Percentiles rank a stretch among this genome's conserved stretches.
These are phyloP conservation scores for Phlegmacium glaucopus DNA, from an alignment of 768 basidiomycete genomes.

Conservation along the genomic window DNA sequence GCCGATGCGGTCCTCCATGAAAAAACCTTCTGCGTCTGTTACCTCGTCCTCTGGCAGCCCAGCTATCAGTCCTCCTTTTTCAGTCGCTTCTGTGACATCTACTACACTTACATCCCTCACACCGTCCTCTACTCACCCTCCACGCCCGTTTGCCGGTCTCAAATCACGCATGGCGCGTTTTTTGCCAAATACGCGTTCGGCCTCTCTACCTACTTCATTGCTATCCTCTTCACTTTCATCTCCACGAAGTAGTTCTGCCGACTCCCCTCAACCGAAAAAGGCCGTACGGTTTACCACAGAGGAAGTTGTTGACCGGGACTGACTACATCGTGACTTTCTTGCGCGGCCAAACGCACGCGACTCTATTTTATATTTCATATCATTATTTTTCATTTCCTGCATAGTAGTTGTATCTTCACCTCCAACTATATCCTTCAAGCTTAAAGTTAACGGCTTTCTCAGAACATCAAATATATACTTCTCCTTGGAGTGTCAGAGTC, in stretches of 20 bases:
- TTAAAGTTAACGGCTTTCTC: no score
- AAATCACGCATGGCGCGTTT: slow-evolving; percentile 53
- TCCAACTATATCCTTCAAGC: no score
- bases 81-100: slow-evolving; percentile 44
- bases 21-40: slow-evolving; percentile 42
- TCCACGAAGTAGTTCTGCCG: slow-evolving; percentile 34
- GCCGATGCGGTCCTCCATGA: slow-evolving; percentile 63
- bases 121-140: slow-evolving; percentile 23
- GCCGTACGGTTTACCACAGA: slow-evolving; percentile 60
- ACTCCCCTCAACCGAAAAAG: slow-evolving; percentile 43
- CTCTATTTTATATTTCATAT: no score
- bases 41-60: slow-evolving; percentile 37
- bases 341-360: not conserved
- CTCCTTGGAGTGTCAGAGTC: no score
- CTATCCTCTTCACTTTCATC: slow-evolving; percentile 31
- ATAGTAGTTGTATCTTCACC: no score
- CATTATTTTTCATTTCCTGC: no score
- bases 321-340: not conserved
- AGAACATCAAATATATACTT: no score
- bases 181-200: slow-evolving; percentile 39
- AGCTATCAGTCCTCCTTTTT: slow-evolving; percentile 28
- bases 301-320: slow-evolving; percentile 22
- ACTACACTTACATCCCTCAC: slow-evolving; percentile 45
- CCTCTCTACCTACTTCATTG: slow-evolving; percentile 35
- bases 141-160: slow-evolving; percentile 32